Percentiles rank a stretch among this genome's conserved stretches.
Conservation (phyloP, 257 asterid genomes). For the Vinca minor region DNA sequence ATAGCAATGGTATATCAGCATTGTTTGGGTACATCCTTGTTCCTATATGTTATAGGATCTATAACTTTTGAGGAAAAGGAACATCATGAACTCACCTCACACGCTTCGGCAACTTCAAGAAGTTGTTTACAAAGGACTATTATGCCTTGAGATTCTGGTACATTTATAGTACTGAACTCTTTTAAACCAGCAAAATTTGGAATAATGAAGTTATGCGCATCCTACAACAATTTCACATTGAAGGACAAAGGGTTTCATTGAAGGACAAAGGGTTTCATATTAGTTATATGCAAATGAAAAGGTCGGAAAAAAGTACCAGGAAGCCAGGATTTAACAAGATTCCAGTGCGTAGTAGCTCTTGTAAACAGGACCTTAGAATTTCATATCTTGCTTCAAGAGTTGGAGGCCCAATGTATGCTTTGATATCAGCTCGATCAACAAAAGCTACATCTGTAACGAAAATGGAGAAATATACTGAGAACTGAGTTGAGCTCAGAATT, state of each 20-base stretch:
- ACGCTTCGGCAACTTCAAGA: constrained; percentile 74
- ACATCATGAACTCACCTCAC: constrained; percentile 51
- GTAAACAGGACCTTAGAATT: constrained; percentile 79
- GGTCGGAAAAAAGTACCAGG: constrained; percentile 32
- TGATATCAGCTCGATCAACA: constrained; percentile 97
- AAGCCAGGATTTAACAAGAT: constrained; percentile 52
- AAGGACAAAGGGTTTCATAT: background rate
- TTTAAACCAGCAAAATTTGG: constrained; percentile 54
- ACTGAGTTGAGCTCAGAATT: background rate
- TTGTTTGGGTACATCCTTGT: background rate
- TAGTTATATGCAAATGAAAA: background rate
- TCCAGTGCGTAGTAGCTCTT: constrained; percentile 75
- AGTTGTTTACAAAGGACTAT: constrained; percentile 41
- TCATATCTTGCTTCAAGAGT: constrained; percentile 93
- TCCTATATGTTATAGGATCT: too few relatives aligned
- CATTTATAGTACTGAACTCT: constrained; percentile 32
- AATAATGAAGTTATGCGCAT: constrained; percentile 29
- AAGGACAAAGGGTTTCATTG: too few relatives aligned
- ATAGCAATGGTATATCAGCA: background rate
- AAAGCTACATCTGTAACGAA: constrained; percentile 79
- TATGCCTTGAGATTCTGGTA: constrained; percentile 32
- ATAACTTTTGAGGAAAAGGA: too few relatives aligned
- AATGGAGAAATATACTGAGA: constrained; percentile 6
- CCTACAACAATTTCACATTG: constrained; percentile 34
- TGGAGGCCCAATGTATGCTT: constrained; percentile 98